phyloP scores from a whole-genome alignment of 176 grass and related monocot species.

The Carex parvula region DNA sequence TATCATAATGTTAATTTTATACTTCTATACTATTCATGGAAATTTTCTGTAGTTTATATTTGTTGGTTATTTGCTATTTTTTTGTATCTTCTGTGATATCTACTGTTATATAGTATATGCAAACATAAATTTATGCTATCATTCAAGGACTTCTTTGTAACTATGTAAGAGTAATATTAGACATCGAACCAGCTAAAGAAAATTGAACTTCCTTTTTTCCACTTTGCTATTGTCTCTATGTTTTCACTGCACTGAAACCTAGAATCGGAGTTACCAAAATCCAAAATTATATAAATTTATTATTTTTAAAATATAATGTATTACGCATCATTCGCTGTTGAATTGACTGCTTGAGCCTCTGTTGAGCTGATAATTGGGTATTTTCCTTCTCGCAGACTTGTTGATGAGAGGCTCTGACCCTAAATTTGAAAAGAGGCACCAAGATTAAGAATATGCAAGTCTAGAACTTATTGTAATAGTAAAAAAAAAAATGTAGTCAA shows the following conservation, averaged over 20 bases:
- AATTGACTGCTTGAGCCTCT: constrained; percentile 23
- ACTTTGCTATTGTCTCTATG: too few relatives aligned
- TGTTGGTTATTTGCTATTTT: too few relatives aligned
- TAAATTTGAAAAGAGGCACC: not conserved
- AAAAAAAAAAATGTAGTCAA: not conserved
- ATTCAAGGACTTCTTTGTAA: too few relatives aligned
- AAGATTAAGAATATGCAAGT: not conserved
- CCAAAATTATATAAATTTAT: not conserved
- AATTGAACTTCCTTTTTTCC: too few relatives aligned
- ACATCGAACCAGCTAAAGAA: too few relatives aligned
- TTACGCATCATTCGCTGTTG: constrained; percentile 32
- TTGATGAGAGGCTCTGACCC: constrained; percentile 64
- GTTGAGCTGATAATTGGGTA: constrained; percentile 42
- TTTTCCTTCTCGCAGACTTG: constrained; percentile 22
- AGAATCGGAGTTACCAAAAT: not conserved
- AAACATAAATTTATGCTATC: too few relatives aligned
- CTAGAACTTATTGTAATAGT: not conserved
- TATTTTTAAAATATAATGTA: not conserved
- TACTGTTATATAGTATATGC: too few relatives aligned
- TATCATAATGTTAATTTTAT: not conserved
- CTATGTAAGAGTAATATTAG: too few relatives aligned
- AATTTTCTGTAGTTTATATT: too few relatives aligned
- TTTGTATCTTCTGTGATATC: too few relatives aligned
- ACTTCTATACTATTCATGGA: not conserved
- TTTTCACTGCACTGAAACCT: too few relatives aligned